Base-by-base conservation (phyloP, 108 stramenopile species). In the Skeletonema potamos region DNA sequence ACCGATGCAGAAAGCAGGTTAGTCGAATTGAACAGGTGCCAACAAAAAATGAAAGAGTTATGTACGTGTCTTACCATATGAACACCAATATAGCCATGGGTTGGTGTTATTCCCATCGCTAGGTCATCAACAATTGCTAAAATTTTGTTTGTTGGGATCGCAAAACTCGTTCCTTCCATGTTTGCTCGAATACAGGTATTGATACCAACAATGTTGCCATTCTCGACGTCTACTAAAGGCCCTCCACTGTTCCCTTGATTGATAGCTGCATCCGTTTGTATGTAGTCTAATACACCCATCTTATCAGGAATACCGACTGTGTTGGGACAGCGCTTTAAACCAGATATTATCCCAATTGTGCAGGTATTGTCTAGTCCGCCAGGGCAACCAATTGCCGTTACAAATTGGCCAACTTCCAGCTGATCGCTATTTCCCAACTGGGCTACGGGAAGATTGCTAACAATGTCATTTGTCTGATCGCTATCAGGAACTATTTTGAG, bases 351-450 rank as follows among this genome's bases (percentile, higher is more conserved):
- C 0, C 96, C 96, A 67, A 94, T 87, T 0, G 96, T 97, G 29
- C 92, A 94, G 1, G 96, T 93, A 64, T 92, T 92, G 66, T 95
- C 96, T 57, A 97, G 65, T 7, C 96, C 96, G 27, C 92, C 93
- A 15, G 96, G 96, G 39, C 79, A 86, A 11, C 95, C 88, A 29
- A 93, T 84, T 9, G 90, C 92, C 43, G 92, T 72, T 26, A 92
- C 93, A 70, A 93, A 85, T 60, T 89, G 76, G 11, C 96, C 96
- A 15, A 93, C 92, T 58, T 86, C 76, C 20, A 97, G 70, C 7
- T 63, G 33, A 58, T 92, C 92, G 55, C 85, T 89, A 63, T 96
- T 77, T 10, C 89, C 95, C n/a, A 93, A 65, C 32, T 89, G 71
- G 0, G 92, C 95, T 9, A 93, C 87, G 1, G 90, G 92, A 12